Percentiles rank a stretch among this genome's conserved stretches.
phyloP scores from a whole-genome alignment of 2,329 filamentous ascomycete species.

The Trichophaea hybrida region DNA sequence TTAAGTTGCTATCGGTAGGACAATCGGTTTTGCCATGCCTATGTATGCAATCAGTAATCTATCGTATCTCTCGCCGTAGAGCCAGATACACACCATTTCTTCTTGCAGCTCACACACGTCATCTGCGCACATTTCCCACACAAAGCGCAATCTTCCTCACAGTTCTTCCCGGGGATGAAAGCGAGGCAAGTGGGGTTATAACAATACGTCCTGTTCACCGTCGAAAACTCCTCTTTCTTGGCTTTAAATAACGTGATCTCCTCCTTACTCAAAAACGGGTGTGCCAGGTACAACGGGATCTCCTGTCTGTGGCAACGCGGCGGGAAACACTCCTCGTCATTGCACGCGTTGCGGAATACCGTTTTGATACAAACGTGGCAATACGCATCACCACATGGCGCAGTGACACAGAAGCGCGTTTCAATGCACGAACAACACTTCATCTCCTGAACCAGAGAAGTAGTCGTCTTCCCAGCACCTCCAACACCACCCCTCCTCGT shows the following conservation, averaged over 20 bases:
- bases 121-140: constrained; percentile 2
- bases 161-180: constrained; percentile 13
- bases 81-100: background rate
- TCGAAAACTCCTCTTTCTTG: constrained; percentile 16
- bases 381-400: constrained; percentile 16
- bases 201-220: constrained; percentile 20
- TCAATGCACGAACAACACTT: constrained; percentile 11
- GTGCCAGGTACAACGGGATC: constrained; percentile 12
- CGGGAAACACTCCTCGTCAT: constrained; percentile 21
- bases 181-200: constrained; percentile 12
- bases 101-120: constrained; percentile 20
- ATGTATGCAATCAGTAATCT: no score
- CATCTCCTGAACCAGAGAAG: background rate
- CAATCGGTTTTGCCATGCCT: constrained; percentile 24
- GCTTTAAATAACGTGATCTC: constrained; percentile 14
- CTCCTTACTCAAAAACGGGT: constrained; percentile 4
- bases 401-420: background rate
- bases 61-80: no score
- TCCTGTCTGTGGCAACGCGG: constrained; percentile 19
- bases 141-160: constrained; percentile 6
- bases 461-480: background rate
- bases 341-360: constrained; percentile 16
- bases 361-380: constrained; percentile 17
- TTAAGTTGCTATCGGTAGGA: constrained; percentile 23
- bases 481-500: background rate